A percentile compares a stretch with the other conserved stretches of the same genome.
These are phyloP conservation scores for Glonium stellatum DNA, from an alignment of 495 filamentous ascomycete genomes.

Conservation along the genomic window DNA sequence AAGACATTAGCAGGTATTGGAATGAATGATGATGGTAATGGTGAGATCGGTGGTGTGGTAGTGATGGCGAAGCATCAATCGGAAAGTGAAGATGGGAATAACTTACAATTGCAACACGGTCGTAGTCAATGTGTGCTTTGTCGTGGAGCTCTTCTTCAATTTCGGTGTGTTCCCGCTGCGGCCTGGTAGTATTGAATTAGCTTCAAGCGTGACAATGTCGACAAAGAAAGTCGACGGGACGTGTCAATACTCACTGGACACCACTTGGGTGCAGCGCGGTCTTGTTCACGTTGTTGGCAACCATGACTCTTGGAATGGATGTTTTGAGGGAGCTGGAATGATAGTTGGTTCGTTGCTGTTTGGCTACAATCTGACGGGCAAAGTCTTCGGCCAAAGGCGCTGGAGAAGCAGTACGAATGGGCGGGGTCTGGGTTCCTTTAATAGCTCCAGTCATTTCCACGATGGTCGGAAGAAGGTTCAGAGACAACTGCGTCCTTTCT, in stretches of 20 bases:
- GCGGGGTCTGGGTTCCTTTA: constrained; percentile 38
- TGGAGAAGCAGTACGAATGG: constrained; percentile 42
- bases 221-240: constrained; percentile 12
- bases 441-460: constrained; percentile 17
- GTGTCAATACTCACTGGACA: constrained; percentile 62
- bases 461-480: constrained; percentile 16
- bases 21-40: constrained; percentile 4
- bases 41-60: neutral
- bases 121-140: constrained; percentile 98
- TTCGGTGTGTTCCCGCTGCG: constrained; percentile 82
- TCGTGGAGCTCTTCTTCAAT: constrained; percentile 96
- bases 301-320: constrained; percentile 53
- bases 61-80: no score
- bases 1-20: constrained; percentile 2
- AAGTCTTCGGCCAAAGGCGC: constrained; percentile 52
- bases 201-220: constrained; percentile 5
- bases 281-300: constrained; percentile 77
- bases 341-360: constrained; percentile 58
- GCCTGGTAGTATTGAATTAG: constrained; percentile 44
- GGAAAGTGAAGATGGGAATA: no score
- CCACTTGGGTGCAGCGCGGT: constrained; percentile 84
- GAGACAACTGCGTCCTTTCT: constrained; percentile 1
- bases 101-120: constrained; percentile 91
- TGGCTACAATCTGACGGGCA: constrained; percentile 51
- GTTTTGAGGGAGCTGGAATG: constrained; percentile 53